Evolutionary conservation across 176 grass and related monocot genomes (phyloP).

Genomic region (Oryza coarctata): DNA sequence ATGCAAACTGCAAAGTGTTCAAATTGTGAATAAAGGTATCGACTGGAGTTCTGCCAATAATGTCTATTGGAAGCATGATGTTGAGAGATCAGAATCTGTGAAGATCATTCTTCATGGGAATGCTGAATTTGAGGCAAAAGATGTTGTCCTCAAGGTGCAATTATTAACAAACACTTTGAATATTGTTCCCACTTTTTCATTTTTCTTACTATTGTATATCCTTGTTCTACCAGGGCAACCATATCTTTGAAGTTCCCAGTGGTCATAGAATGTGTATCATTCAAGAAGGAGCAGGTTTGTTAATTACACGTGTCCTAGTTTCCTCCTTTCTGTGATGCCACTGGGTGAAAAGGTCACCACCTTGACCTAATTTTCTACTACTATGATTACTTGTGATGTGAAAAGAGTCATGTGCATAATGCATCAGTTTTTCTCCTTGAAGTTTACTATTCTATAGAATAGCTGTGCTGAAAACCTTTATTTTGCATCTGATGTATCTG

Average conservation of each 20-base stretch:
- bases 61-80: constrained; percentile 93
- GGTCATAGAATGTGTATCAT: constrained; percentile 73
- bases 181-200: not conserved
- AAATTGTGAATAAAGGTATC: constrained; percentile 84
- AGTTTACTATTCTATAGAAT: not conserved
- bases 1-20: constrained; percentile 71
- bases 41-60: constrained; percentile 78
- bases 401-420: not conserved
- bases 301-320: constrained; percentile 1
- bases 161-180: constrained; percentile 4
- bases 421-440: not conserved
- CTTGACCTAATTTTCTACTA: not conserved
- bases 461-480: not conserved
- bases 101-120: constrained; percentile 94
- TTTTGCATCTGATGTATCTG: not conserved
- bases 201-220: constrained; percentile 28
- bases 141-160: constrained; percentile 70
- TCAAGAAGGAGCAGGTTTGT: constrained; percentile 59
- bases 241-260: constrained; percentile 83
- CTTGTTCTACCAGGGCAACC: constrained; percentile 62
- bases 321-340: not conserved
- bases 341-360: not conserved
- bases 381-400: not conserved
- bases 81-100: constrained; percentile 79
- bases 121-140: constrained; percentile 88